Conservation (phyloP, 371 early-diverging fungal species). For the Mucor velutinosus region DNA sequence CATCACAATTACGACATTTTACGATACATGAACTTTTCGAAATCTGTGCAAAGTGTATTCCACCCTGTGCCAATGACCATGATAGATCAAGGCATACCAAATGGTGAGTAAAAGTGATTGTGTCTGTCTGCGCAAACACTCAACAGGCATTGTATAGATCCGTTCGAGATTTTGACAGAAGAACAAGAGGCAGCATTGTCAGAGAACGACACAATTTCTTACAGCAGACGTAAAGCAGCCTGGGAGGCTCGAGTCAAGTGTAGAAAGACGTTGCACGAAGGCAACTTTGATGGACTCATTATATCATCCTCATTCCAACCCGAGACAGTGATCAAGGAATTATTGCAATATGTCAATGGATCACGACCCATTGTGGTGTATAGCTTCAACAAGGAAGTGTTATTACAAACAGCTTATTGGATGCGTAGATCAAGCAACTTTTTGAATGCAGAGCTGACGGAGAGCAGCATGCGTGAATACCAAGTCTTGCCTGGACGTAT, state of each 20-base stretch:
- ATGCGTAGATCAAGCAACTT: slow-evolving; percentile 73
- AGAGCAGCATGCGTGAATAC: slow-evolving; percentile 89
- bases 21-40: slow-evolving; percentile 79
- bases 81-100: slow-evolving; percentile 49
- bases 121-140: too few relatives aligned
- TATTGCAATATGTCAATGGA: slow-evolving; percentile 72
- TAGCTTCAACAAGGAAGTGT: slow-evolving; percentile 78
- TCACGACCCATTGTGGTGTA: slow-evolving; percentile 89
- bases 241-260: slow-evolving; percentile 29
- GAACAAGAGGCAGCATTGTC: slow-evolving; percentile 35
- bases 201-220: slow-evolving; percentile 30
- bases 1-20: slow-evolving; percentile 75
- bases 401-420: slow-evolving; percentile 69
- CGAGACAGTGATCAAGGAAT: slow-evolving; percentile 65
- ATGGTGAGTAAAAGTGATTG: slow-evolving; percentile 43
- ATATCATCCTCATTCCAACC: slow-evolving; percentile 79
- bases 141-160: slow-evolving; percentile 19
- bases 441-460: slow-evolving; percentile 81
- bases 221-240: slow-evolving; percentile 38
- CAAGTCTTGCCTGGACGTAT: slow-evolving; percentile 89
- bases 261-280: slow-evolving; percentile 45
- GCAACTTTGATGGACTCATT: slow-evolving; percentile 76
- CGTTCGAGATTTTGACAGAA: slow-evolving; percentile 35
- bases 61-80: slow-evolving; percentile 72
- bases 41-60: slow-evolving; percentile 54